Evolutionary conservation across 73 alveolate species (phyloP), one percentile per base, ranked within the genome.

Genomic region (Stentor coeruleus): DNA sequence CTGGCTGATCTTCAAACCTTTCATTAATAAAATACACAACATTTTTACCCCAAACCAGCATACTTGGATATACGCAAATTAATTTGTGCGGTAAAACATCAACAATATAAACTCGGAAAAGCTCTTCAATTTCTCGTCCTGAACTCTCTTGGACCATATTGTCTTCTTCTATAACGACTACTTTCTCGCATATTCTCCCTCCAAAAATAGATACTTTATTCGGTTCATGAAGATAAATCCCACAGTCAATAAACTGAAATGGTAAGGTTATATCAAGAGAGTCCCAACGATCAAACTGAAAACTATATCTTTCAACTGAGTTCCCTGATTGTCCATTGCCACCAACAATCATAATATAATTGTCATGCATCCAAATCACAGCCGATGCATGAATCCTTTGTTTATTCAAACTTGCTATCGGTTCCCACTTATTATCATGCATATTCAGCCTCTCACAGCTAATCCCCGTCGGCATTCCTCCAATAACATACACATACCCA

Each of bases 231-330:
- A 20, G 39, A 66, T 26, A 66, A 11, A 66, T 14, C 11, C 40
- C 79, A 28, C 49, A 26, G 33, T 66, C 33, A 2, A 66, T 66
- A 0, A 66, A 20, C 0, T 28, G n/a, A 33, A 11, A 14, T 26
- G 79, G 79, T 1, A 66, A 40, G 26, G 49, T 33, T 15, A 66
- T 11, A 20, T 20, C 36, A 20, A 66, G 79, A 20, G 33, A 26
- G n/a, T 66, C 40, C 79, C 79, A 66, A 28, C 39, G n/a, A 66
- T 66, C 37, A 31, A 66, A 66, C 37, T 66, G 49, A 66, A 66
- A 66, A 2, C 79, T 66, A 31, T 66, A 66, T 2, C 79, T 66
- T 66, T 66, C 79, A 20, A 66, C 33, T 28, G 79, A 66, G 15
- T 33, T 66, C 2, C 79, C 79, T 28, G 79, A 20, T 1, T 20